Conservation (phyloP, 176 grass and related monocot genomes). For the Poa pratensis region DNA sequence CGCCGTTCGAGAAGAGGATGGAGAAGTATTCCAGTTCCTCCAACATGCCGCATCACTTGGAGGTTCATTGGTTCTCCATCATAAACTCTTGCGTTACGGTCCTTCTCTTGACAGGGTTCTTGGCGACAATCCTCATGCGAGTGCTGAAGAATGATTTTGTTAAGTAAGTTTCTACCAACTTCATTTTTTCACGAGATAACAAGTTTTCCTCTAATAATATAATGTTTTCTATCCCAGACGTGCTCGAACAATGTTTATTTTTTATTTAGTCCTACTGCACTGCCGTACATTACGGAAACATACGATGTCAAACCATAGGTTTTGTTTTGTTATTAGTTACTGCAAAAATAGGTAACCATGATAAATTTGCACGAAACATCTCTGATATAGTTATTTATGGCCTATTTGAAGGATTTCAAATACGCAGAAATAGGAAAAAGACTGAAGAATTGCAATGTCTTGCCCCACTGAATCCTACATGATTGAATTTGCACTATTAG, state of each 20-base stretch:
- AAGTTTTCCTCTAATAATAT: background rate
- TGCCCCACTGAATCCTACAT: background rate
- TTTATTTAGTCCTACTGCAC: background rate
- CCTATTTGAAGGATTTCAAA: background rate
- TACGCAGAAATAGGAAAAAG: background rate
- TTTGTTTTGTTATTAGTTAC: conserved; percentile 21
- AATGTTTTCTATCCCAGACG: background rate
- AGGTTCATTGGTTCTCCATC: conserved; percentile 98
- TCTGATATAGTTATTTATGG: conserved; percentile 4
- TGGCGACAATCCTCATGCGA: conserved; percentile 97
- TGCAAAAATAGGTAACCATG: background rate
- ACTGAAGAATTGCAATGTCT: background rate
- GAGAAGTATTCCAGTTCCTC: conserved; percentile 95
- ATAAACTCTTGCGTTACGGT: conserved; percentile 97
- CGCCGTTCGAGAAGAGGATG: conserved; percentile 86
- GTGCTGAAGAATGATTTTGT: conserved; percentile 98
- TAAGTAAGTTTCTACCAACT: conserved; percentile 60
- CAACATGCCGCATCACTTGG: conserved; percentile 77
- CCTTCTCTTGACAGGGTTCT: conserved; percentile 84
- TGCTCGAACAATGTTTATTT: background rate
- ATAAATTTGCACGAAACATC: background rate
- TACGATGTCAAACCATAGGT: background rate
- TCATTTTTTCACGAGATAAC: conserved; percentile 1
- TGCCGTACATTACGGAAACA: background rate
- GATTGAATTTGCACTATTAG: background rate